Percentiles rank a stretch among this genome's conserved stretches.
Conservation (phyloP, 2,329 filamentous ascomycete genomes). For the Sporothrix dimorphospora region DNA sequence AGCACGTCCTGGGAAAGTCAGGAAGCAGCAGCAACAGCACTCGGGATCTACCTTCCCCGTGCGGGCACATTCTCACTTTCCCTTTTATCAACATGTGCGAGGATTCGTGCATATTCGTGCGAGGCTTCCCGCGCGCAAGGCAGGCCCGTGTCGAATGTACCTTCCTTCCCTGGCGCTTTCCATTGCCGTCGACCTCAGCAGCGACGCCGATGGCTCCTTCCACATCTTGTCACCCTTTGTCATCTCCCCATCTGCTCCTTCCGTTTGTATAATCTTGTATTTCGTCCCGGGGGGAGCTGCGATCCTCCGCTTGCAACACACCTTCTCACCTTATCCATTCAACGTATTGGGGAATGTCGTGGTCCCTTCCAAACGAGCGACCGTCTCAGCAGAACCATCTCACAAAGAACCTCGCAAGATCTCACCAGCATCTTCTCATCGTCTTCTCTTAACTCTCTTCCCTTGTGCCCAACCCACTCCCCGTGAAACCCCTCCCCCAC, state of each 20-base stretch:
- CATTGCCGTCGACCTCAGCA: neutral
- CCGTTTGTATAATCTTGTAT: neutral
- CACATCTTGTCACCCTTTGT: neutral
- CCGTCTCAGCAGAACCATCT: neutral
- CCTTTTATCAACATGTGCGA: neutral
- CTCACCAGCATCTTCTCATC: neutral
- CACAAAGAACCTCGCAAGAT: neutral
- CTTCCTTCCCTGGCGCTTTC: neutral
- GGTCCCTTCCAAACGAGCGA: neutral
- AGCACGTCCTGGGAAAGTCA: neutral
- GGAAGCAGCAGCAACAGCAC: neutral
- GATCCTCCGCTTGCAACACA: neutral
- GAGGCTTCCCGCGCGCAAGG: constrained; percentile 1
- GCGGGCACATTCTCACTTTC: neutral
- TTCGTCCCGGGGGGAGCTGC: neutral
- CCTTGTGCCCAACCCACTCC: neutral
- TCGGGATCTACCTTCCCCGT: constrained; percentile 19
- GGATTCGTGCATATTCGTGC: neutral
- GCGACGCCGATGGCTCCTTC: neutral
- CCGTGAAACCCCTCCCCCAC: constrained; percentile 2
- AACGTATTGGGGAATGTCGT: neutral
- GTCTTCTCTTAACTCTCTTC: neutral
- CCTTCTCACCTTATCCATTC: neutral
- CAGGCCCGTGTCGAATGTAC: neutral
- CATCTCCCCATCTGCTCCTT: neutral